A percentile compares a stretch with the other conserved stretches of the same genome.
Conservation (phyloP, 805 yeast genomes). For the Saccharomyces eubayanus region DNA sequence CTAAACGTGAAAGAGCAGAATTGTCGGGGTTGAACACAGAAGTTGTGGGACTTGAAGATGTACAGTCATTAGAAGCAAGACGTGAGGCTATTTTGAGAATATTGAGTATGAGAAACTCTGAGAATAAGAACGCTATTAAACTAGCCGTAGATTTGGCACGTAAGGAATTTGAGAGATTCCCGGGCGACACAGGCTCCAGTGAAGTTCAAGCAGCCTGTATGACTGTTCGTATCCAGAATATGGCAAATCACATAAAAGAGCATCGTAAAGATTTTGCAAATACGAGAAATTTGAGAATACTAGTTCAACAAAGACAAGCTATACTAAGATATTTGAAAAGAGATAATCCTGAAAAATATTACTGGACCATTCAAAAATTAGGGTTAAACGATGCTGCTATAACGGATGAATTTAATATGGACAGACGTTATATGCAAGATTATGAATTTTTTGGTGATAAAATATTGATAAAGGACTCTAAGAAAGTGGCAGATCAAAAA, state of each 20-base stretch:
- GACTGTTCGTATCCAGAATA: slow-evolving; percentile 70
- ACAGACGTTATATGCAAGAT: slow-evolving; percentile 68
- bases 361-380: slow-evolving; percentile 74
- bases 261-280: slow-evolving; percentile 66
- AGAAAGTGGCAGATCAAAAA: slow-evolving; percentile 39
- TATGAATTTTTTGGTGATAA: slow-evolving; percentile 68
- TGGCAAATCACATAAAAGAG: slow-evolving; percentile 63
- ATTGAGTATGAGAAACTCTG: slow-evolving; percentile 63
- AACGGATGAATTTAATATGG: slow-evolving; percentile 72
- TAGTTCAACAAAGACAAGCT: slow-evolving; percentile 85
- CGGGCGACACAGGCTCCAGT: slow-evolving; percentile 89
- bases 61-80: slow-evolving; percentile 45
- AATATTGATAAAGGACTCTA: slow-evolving; percentile 49
- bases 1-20: slow-evolving; percentile 21
- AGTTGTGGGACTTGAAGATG: slow-evolving; percentile 15
- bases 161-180: slow-evolving; percentile 70
- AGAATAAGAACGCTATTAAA: slow-evolving; percentile 46
- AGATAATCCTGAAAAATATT: slow-evolving; percentile 73
- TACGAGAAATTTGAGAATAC: slow-evolving; percentile 63
- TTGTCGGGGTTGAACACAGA: slow-evolving; percentile 21
- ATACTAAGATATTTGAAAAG: slow-evolving; percentile 74
- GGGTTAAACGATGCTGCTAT: slow-evolving; percentile 80
- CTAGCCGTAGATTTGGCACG: slow-evolving; percentile 58
- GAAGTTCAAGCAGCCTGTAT: slow-evolving; percentile 93
- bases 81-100: slow-evolving; percentile 65